Conservation (phyloP, 352 stramenopile genomes). For the Globisporangium mamillatum region DNA sequence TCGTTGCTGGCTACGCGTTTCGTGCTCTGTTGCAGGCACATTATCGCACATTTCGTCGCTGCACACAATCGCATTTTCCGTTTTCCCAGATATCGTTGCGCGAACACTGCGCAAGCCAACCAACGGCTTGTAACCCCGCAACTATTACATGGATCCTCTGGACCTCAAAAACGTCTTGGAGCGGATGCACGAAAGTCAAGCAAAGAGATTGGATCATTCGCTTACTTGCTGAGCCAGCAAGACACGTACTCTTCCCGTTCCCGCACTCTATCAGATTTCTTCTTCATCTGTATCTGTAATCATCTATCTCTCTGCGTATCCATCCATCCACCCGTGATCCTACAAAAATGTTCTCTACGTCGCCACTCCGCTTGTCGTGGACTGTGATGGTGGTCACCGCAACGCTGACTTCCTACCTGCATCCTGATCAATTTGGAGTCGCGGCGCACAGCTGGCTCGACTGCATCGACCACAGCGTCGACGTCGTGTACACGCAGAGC, state of each 20-base stretch:
- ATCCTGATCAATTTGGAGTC: neutral
- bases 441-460: neutral
- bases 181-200: too few relatives aligned
- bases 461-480: conserved; percentile 7
- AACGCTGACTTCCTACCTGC: neutral
- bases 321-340: neutral
- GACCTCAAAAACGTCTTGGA: too few relatives aligned
- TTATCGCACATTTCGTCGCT: too few relatives aligned
- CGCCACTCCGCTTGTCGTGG: neutral
- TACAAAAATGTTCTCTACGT: neutral
- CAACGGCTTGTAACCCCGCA: too few relatives aligned
- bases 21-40: too few relatives aligned
- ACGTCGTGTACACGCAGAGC: conserved; percentile 52
- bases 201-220: neutral
- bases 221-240: too few relatives aligned
- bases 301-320: neutral
- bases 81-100: too few relatives aligned
- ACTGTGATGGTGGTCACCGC: neutral
- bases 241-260: too few relatives aligned
- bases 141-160: too few relatives aligned
- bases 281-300: neutral
- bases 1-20: too few relatives aligned
- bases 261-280: neutral
- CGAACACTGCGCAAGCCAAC: too few relatives aligned
- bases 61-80: too few relatives aligned